These are phyloP conservation scores for Cladorrhinum sp. DNA, from an alignment of 2,329 filamentous ascomycete species.

Conservation along the genomic window DNA sequence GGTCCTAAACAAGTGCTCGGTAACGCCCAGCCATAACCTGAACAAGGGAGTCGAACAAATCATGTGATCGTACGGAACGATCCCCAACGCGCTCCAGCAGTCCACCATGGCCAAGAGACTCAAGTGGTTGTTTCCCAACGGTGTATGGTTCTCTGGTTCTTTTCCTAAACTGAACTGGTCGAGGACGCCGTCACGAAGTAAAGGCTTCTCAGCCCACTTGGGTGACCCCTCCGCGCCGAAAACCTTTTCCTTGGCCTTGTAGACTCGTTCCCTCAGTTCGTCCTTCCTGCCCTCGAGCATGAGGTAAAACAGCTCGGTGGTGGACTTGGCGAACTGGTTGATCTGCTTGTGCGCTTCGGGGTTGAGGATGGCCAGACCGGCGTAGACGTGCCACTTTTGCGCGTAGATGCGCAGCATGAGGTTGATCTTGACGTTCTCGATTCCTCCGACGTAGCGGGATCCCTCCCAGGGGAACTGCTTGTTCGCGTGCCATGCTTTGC, in stretches of 20 bases:
- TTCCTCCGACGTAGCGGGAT: slow-evolving; percentile 90
- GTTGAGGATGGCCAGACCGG: slow-evolving; percentile 93
- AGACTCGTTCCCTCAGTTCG: slow-evolving; percentile 72
- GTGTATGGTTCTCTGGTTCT: slow-evolving; percentile 37
- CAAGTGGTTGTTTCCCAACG: slow-evolving; percentile 89
- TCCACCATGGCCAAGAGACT: slow-evolving; percentile 95
- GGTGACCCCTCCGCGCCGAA: slow-evolving; percentile 67
- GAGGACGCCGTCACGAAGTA: slow-evolving; percentile 80
- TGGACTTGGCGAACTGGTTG: slow-evolving; percentile 85
- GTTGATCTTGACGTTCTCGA: slow-evolving; percentile 99
- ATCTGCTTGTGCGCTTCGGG: slow-evolving; percentile 91
- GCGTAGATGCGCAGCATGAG: slow-evolving; percentile 95
- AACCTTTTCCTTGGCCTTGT: slow-evolving; percentile 63
- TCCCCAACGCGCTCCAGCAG: slow-evolving; percentile 92
- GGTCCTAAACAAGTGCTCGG: slow-evolving; percentile 91
- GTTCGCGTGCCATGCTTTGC: slow-evolving; percentile 94
- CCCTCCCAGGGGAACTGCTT: slow-evolving; percentile 96
- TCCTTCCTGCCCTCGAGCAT: slow-evolving; percentile 84
- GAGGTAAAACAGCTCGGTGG: slow-evolving; percentile 92
- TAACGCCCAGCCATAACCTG: slow-evolving; percentile 94
- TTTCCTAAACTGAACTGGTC: slow-evolving; percentile 84
- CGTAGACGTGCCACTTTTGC: slow-evolving; percentile 99
- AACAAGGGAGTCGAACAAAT: slow-evolving; percentile 98
- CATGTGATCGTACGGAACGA: slow-evolving; percentile 98
- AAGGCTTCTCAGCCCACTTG: slow-evolving; percentile 59